Conservation (phyloP, 805 yeast genomes). For the Nakazawaea sp. region DNA sequence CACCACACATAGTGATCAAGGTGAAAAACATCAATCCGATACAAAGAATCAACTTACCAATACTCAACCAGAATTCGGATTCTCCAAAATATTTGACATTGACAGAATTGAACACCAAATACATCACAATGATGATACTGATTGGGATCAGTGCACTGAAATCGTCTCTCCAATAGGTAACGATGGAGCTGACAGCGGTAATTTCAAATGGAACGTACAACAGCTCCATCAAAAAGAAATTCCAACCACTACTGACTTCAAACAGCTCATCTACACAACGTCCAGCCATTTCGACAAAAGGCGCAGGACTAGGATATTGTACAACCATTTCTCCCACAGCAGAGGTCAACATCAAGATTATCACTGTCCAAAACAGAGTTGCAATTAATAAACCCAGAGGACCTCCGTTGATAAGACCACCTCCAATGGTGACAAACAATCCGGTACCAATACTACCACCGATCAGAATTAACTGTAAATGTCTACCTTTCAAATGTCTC, state of each 20-base stretch:
- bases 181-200: conserved; percentile 42
- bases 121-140: conserved; percentile 33
- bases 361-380: conserved; percentile 24
- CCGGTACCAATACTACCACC: conserved; percentile 35
- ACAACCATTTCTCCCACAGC: conserved; percentile 31
- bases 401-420: conserved; percentile 26
- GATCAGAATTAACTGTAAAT: conserved; percentile 30
- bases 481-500: conserved; percentile 23
- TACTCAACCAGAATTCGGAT: conserved; percentile 37
- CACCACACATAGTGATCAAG: conserved; percentile 49
- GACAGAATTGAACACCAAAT: conserved; percentile 34
- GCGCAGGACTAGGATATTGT: conserved; percentile 29
- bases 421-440: conserved; percentile 28
- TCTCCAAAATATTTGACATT: conserved; percentile 47
- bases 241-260: conserved; percentile 28
- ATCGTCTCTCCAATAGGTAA: conserved; percentile 45
- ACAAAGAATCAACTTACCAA: conserved; percentile 42
- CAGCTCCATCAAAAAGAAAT: conserved; percentile 35
- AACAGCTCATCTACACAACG: conserved; percentile 30
- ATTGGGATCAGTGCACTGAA: conserved; percentile 42
- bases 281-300: conserved; percentile 30
- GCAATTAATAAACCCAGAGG: conserved; percentile 28
- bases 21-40: conserved; percentile 42
- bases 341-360: conserved; percentile 28
- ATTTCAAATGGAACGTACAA: conserved; percentile 43